Conservation (phyloP, 148 eudicot species). For the Vaccinium darrowii region DNA sequence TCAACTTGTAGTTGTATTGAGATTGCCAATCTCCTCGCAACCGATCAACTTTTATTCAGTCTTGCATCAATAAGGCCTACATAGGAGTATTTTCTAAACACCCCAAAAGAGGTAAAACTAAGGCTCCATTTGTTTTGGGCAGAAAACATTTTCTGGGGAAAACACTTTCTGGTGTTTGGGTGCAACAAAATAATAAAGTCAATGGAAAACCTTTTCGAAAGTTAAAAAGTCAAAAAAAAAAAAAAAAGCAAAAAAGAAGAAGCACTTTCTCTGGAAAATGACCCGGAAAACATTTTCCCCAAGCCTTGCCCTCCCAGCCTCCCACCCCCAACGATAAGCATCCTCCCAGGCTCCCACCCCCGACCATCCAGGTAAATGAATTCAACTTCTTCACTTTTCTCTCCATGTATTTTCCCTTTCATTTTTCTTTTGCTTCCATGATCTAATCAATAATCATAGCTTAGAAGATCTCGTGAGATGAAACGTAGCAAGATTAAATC, state of each 20-base stretch:
- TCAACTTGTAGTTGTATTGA: background rate
- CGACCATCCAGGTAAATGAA: background rate
- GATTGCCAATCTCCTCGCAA: background rate
- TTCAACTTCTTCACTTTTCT: background rate
- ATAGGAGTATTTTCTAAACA: background rate
- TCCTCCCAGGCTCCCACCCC: too few species aligned
- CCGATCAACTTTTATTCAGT: background rate
- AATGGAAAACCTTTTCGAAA: too few species aligned
- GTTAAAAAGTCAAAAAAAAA: too few species aligned
- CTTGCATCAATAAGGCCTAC: background rate
- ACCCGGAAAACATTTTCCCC: too few species aligned
- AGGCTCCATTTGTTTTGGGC: background rate
- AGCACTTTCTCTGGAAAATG: too few species aligned
- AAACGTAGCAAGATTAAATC: background rate
- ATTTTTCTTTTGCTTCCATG: background rate
- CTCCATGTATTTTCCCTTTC: background rate
- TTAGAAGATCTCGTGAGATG: background rate
- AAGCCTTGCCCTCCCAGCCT: too few species aligned
- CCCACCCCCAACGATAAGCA: too few species aligned
- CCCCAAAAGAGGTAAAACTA: background rate
- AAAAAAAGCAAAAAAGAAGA: too few species aligned
- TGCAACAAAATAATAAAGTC: too few species aligned
- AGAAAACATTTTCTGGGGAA: background rate
- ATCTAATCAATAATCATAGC: background rate
- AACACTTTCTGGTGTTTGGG: too few species aligned